phyloP scores from a whole-genome alignment of 2,329 filamentous ascomycete species.

The Hypomyces perniciosus region DNA sequence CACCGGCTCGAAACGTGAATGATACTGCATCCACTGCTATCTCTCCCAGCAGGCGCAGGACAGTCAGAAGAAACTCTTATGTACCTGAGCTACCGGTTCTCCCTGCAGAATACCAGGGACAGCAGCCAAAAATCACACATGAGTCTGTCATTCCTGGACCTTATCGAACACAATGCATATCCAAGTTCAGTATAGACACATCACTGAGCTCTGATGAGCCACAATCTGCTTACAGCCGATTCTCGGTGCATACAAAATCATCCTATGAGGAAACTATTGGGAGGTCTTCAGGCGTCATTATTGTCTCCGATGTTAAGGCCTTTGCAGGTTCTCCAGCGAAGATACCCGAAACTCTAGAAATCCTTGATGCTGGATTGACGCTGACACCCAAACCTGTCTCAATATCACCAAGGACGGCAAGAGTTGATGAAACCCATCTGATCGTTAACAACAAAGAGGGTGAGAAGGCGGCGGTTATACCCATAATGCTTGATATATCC shows the following conservation, averaged over 20 bases:
- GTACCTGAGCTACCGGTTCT: conserved; percentile 6
- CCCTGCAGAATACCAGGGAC: conserved; percentile 3
- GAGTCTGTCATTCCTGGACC: background rate
- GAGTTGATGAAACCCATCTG: background rate
- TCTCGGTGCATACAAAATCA: conserved; percentile 8
- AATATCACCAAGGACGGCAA: background rate
- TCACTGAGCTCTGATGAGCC: conserved; percentile 13
- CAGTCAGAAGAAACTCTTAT: conserved; percentile 4
- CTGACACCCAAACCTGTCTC: conserved; percentile 1
- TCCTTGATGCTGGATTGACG: conserved; percentile 3
- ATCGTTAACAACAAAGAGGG: conserved; percentile 24
- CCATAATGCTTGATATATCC: conserved; percentile 39
- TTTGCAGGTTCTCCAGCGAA: conserved; percentile 11
- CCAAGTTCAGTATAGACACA: conserved; percentile 28
- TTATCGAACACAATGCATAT: conserved; percentile 17
- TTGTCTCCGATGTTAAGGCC: conserved; percentile 17
- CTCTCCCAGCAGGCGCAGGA: conserved; percentile 1
- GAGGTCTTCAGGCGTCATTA: conserved; percentile 46
- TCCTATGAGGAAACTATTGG: conserved; percentile 32
- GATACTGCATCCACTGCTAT: background rate
- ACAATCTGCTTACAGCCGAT: conserved; percentile 3
- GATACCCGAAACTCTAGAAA: conserved; percentile 10
- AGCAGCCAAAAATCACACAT: background rate
- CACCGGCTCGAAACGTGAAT: background rate
- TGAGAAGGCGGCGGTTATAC: conserved; percentile 23